These are phyloP conservation scores for Coemansia sp. DNA, from an alignment of 192 early-diverging fungal genomes.

Conservation along the genomic window DNA sequence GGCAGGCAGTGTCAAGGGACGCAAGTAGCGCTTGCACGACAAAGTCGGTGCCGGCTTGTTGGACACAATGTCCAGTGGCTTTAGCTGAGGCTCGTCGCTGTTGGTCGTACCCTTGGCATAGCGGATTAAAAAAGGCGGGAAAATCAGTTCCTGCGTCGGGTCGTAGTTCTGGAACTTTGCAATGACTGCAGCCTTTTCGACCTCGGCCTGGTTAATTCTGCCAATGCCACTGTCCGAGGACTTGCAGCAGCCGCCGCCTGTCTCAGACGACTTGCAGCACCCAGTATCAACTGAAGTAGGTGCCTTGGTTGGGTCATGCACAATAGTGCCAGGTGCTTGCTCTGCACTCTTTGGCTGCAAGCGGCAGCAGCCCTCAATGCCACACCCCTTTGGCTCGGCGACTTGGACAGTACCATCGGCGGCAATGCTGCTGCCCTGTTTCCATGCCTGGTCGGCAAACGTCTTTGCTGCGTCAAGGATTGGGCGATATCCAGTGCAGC, in stretches of 20 bases:
- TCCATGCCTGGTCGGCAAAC: constrained; percentile 51
- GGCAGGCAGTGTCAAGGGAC: constrained; percentile 52
- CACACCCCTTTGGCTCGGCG: constrained; percentile 29
- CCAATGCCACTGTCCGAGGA: neutral
- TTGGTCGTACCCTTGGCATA: constrained; percentile 36
- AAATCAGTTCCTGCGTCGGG: constrained; percentile 61
- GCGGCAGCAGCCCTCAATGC: constrained; percentile 52
- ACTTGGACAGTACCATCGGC: constrained; percentile 11
- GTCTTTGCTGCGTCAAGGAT: constrained; percentile 83
- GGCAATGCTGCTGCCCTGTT: constrained; percentile 12
- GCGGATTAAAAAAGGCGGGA: constrained; percentile 62
- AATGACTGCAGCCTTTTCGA: constrained; percentile 30
- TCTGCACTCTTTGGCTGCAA: constrained; percentile 20
- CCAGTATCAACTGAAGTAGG: neutral
- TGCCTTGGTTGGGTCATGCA: neutral
- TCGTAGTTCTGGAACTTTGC: constrained; percentile 59
- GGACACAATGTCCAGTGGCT: constrained; percentile 15
- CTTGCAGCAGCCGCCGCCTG: neutral
- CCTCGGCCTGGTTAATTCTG: constrained; percentile 18
- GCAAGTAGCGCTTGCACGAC: constrained; percentile 43
- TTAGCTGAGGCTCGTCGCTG: constrained; percentile 9
- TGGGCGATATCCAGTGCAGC: constrained; percentile 88
- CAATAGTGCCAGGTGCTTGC: neutral
- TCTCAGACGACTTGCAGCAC: neutral
- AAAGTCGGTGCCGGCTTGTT: neutral